A percentile compares a stretch with the other conserved stretches of the same genome.
phyloP scores from a whole-genome alignment of 1,284 basidiomycete species.

The Cutaneotrichosporon cyanovorans region DNA sequence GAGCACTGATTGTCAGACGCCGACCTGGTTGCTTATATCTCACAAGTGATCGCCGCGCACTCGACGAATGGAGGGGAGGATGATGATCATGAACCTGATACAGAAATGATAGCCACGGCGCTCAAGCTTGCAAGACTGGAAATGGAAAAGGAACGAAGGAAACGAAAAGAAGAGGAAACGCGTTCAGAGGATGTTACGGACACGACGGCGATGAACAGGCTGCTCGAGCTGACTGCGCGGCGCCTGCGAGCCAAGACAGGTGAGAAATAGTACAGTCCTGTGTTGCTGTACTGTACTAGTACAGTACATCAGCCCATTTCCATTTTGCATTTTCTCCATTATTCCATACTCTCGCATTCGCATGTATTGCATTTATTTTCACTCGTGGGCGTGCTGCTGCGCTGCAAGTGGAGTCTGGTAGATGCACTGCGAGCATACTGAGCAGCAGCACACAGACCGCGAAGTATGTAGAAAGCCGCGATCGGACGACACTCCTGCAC shows the following conservation, averaged over 20 bases:
- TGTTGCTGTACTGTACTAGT: too few relatives aligned
- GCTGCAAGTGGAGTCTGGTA: too few relatives aligned
- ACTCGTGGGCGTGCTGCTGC: too few relatives aligned
- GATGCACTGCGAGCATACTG: too few relatives aligned
- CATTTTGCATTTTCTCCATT: too few relatives aligned
- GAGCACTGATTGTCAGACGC: conserved; percentile 18
- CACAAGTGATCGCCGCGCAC: neutral
- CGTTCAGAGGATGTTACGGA: neutral
- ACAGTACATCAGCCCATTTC: too few relatives aligned
- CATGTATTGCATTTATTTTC: too few relatives aligned
- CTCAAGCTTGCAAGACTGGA: conserved; percentile 3
- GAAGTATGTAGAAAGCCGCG: too few relatives aligned
- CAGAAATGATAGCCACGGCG: conserved; percentile 1
- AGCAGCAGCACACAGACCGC: too few relatives aligned
- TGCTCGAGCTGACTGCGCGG: conserved; percentile 3
- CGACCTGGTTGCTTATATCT: conserved; percentile 30
- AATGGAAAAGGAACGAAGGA: neutral
- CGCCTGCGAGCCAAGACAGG: conserved; percentile 4
- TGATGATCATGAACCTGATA: neutral
- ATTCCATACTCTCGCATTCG: too few relatives aligned
- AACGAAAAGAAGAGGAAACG: neutral
- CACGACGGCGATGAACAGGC: neutral
- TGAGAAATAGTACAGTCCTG: too few relatives aligned
- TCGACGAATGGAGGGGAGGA: neutral
- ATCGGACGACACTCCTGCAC: too few relatives aligned